phyloP scores from a whole-genome alignment of 1,139 yeast species.

The Pichia sp. region DNA sequence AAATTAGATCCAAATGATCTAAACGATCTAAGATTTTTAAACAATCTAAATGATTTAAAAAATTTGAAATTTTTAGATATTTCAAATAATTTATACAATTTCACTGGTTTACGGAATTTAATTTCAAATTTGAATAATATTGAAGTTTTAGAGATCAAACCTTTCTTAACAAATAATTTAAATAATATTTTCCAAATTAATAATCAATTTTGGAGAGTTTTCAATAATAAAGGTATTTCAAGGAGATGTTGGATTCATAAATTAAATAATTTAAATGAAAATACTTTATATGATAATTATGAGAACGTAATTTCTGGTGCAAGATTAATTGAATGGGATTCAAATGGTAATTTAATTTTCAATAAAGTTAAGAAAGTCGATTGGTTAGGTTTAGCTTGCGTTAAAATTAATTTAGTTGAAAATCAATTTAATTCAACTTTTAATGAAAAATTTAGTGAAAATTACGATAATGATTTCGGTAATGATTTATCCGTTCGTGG shows the following conservation, averaged over 20 bases:
- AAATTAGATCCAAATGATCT: constrained; percentile 15
- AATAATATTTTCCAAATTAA: constrained; percentile 16
- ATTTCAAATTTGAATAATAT: constrained; percentile 4
- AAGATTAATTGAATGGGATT: constrained; percentile 42
- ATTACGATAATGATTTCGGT: constrained; percentile 52
- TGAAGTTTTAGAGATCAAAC: constrained; percentile 12
- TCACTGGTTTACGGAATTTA: constrained; percentile 7
- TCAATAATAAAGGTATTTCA: constrained; percentile 56
- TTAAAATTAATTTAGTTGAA: constrained; percentile 52
- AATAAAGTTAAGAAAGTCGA: constrained; percentile 49
- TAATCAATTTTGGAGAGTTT: constrained; percentile 38
- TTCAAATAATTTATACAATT: constrained; percentile 6
- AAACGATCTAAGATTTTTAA: constrained; percentile 5
- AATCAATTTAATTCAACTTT: constrained; percentile 34
- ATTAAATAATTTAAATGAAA: constrained; percentile 8
- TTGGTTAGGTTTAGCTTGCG: constrained; percentile 56
- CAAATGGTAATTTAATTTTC: constrained; percentile 56
- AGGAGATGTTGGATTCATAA: constrained; percentile 67
- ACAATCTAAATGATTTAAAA: constrained; percentile 5
- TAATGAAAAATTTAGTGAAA: constrained; percentile 34
- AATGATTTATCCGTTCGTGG: constrained; percentile 60
- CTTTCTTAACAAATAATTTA: constrained; percentile 10
- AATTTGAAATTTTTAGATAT: constrained; percentile 14
- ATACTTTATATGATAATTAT: constrained; percentile 21
- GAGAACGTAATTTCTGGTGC: constrained; percentile 20